These are phyloP conservation scores for Globisporangium ultimum DNA, from an alignment of 352 stramenopile species.

Conservation along the genomic window DNA sequence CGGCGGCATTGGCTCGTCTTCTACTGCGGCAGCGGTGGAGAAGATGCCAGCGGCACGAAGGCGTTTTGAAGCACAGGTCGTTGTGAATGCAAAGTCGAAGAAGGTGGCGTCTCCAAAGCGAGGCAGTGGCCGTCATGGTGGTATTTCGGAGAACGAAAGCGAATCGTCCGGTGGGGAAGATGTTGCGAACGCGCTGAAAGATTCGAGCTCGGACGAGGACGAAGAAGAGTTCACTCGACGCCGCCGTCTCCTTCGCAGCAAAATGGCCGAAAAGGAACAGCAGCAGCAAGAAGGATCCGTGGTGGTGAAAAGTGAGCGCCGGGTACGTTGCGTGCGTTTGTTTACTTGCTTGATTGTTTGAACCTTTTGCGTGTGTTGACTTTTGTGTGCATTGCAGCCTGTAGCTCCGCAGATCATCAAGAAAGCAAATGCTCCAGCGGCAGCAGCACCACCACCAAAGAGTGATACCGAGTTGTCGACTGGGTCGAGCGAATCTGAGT, in stretches of 20 bases:
- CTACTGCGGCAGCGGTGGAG: conserved; percentile 16
- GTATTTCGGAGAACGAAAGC: conserved; percentile 11
- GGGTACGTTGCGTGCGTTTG: conserved; percentile 4
- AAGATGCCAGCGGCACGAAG: conserved; percentile 23
- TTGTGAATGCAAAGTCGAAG: conserved; percentile 18
- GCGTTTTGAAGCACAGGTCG: conserved; percentile 60
- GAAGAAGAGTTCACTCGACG: conserved; percentile 69
- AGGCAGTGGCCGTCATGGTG: conserved; percentile 1
- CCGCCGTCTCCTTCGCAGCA: conserved; percentile 54
- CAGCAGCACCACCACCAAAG: background rate
- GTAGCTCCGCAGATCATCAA: conserved; percentile 40
- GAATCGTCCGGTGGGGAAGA: conserved; percentile 28
- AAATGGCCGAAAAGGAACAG: conserved; percentile 39
- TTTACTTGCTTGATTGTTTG: background rate
- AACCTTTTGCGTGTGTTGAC: background rate
- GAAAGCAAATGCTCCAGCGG: conserved; percentile 3
- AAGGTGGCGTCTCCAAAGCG: background rate
- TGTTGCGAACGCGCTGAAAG: conserved; percentile 51
- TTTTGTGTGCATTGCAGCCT: conserved; percentile 11
- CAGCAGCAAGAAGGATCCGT: conserved; percentile 18
- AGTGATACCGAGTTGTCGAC: conserved; percentile 33
- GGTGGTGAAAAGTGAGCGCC: conserved; percentile 1
- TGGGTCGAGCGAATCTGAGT: conserved; percentile 59
- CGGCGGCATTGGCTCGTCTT: background rate
- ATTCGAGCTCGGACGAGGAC: conserved; percentile 77